Evolutionary conservation across 176 grass and related monocot genomes (phyloP), one percentile per base, ranked within the genome.

Genomic region (Raddia guianensis): DNA sequence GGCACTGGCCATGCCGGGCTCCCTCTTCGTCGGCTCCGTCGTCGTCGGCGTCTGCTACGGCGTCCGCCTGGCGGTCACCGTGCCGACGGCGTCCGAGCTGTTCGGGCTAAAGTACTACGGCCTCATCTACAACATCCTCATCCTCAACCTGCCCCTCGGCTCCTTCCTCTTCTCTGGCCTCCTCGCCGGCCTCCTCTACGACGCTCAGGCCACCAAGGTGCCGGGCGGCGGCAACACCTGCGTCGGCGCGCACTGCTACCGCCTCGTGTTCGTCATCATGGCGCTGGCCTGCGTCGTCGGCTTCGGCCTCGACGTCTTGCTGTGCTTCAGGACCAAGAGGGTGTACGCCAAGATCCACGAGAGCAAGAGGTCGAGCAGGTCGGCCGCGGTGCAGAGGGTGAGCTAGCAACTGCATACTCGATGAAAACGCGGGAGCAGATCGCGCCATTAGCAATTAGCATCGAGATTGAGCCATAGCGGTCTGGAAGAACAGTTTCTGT

Each of bases 151-250:
- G 40, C 96, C 96, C 2, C 92, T 99, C 0, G 96, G 96, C 6
- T 99, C 96, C 37, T 95, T 99, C 82, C 90, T 99, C 83, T 99
- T 99, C 90, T 99, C 96, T 3, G 96, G 96, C 66, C 92, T 99
- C 11, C 90, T 99, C 8, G 96, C 96, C 0, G 96, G 96, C 0
- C 86, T 99, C 54, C 88, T 99, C 20, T 99, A 99, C 62, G 96
- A 99, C 48, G 82, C 96, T 1, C 84, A 99, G 76, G 96, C 96
- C 61, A 95, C 90, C 40, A 54, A 78, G 68, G 82, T 86, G 47
- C 83, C 88, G 3, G 92, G 87, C 27, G 96, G 96, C 3, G 92
- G 88, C 50, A 99, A 99, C 90, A 93, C 86, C 70, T 99, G 96
- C 63, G 76, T 91, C 19, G 96, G 96, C 3, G 84, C 96, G 5